These are phyloP conservation scores for Aspergillus tubingensis DNA, from an alignment of 2,329 filamentous ascomycete species.

Conservation along the genomic window DNA sequence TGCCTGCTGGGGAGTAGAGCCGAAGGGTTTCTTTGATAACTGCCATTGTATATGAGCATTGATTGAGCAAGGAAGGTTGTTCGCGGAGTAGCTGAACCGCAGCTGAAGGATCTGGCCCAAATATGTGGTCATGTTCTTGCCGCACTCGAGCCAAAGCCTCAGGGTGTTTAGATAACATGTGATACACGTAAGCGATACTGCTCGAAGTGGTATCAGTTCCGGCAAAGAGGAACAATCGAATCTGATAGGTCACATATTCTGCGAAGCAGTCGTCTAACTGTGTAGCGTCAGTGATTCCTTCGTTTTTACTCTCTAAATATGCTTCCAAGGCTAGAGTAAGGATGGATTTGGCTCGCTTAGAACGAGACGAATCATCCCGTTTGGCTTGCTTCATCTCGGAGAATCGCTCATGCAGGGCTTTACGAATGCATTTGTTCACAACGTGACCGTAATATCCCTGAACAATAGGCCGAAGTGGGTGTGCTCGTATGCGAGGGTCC, in stretches of 20 bases:
- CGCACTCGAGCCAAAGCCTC: conserved; percentile 40
- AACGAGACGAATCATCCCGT: neutral
- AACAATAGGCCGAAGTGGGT: neutral
- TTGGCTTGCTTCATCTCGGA: neutral
- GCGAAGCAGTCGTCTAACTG: neutral
- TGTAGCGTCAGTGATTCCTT: neutral
- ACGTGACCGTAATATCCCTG: neutral
- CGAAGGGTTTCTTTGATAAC: conserved; percentile 59
- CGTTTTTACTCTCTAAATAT: conserved; percentile 1
- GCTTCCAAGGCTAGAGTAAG: conserved; percentile 5
- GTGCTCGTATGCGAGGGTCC: neutral
- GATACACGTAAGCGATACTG: conserved; percentile 37
- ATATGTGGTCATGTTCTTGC: conserved; percentile 55
- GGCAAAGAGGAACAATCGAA: conserved; percentile 32
- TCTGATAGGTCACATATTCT: conserved; percentile 1
- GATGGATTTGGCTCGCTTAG: conserved; percentile 5
- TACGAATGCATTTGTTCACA: conserved; percentile 6
- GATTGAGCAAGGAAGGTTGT: conserved; percentile 51
- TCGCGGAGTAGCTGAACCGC: conserved; percentile 43
- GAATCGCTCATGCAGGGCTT: neutral
- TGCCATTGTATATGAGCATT: conserved; percentile 55
- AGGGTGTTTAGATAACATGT: conserved; percentile 40
- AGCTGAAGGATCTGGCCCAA: conserved; percentile 46
- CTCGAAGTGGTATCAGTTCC: conserved; percentile 31
- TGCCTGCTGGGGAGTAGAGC: conserved; percentile 49